Conservation (phyloP, 371 early-diverging fungal species). For the Scutellospora calospora region DNA sequence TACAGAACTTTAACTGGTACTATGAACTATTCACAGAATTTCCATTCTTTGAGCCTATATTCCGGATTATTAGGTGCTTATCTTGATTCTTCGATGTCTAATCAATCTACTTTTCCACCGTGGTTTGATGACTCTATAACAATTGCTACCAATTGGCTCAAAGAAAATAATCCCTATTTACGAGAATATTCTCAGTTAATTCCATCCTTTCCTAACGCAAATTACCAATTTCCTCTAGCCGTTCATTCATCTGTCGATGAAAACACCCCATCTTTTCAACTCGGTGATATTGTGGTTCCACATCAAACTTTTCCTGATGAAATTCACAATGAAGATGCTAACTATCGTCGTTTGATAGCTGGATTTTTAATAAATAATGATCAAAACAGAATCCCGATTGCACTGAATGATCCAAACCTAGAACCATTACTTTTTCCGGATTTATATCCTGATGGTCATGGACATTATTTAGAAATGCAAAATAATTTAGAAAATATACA, state of each 20-base stretch:
- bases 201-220: no score
- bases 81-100: neutral
- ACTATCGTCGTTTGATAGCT: neutral
- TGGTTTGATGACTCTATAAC: conserved; percentile 13
- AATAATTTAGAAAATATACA: neutral
- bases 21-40: neutral
- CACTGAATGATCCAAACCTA: neutral
- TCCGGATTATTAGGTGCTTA: conserved; percentile 19
- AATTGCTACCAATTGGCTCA: neutral
- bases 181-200: no score
- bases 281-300: conserved; percentile 1
- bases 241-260: neutral
- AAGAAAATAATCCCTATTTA: no score
- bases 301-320: conserved; percentile 10
- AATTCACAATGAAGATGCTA: conserved; percentile 9
- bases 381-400: neutral
- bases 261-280: neutral
- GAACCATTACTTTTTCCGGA: conserved; percentile 24
- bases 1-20: neutral
- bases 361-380: neutral
- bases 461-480: neutral
- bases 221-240: neutral
- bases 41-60: neutral
- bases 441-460: conserved; percentile 27
- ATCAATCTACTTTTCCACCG: no score